Percentiles rank a stretch among this genome's conserved stretches.
Evolutionary conservation across 129 eudicot species (phyloP).

Genomic region (Flaveria sonorensis): DNA sequence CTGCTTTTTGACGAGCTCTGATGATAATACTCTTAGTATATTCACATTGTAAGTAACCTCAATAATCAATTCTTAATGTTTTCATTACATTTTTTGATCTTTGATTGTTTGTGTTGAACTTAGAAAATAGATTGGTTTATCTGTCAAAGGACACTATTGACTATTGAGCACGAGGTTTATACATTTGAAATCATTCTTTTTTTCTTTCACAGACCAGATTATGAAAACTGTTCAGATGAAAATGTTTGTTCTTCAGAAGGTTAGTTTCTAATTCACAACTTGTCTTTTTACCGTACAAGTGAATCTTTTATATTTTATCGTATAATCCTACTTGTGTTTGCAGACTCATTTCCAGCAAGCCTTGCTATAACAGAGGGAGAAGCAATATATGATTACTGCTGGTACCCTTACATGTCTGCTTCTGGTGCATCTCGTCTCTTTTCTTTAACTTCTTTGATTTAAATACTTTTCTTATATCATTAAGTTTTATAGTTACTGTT

Average conservation of each 20-base stretch:
- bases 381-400: constrained; percentile 86
- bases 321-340: constrained; percentile 19
- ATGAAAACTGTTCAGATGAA: constrained; percentile 39
- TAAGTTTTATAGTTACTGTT: not conserved
- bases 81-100: not conserved
- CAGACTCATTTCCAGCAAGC: constrained; percentile 79
- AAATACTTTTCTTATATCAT: not conserved
- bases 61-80: not conserved
- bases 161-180: not conserved
- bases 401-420: constrained; percentile 94
- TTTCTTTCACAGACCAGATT: constrained; percentile 53
- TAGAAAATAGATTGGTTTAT: no score
- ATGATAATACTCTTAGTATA: constrained; percentile 62
- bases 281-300: not conserved
- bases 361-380: constrained; percentile 86
- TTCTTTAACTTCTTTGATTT: not conserved
- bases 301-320: not conserved
- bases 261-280: constrained; percentile 24
- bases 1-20: constrained; percentile 71
- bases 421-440: constrained; percentile 52
- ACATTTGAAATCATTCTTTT: not conserved
- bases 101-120: no score
- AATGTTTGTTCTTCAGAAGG: constrained; percentile 47
- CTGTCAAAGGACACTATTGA: not conserved
- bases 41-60: constrained; percentile 56